A percentile compares a stretch with the other conserved stretches of the same genome.
Evolutionary conservation across 75 land plant genomes (phyloP).

Genomic region (Cunninghamia lanceolata): DNA sequence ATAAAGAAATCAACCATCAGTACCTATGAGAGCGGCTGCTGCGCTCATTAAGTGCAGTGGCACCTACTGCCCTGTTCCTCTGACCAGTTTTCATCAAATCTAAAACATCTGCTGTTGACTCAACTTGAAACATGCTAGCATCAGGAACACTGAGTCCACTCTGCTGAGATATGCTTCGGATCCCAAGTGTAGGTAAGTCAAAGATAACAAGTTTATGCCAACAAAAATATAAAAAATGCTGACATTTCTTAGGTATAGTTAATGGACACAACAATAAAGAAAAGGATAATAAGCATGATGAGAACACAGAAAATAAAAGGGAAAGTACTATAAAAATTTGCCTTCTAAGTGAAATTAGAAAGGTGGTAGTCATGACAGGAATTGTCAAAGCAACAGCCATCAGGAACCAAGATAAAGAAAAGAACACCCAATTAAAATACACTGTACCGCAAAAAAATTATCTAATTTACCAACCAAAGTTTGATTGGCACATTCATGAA

Average conservation of each 20-base stretch:
- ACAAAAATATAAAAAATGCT: neutral
- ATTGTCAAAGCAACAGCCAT: neutral
- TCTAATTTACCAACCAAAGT: neutral
- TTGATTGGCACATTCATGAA: neutral
- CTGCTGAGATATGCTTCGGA: constrained; percentile 80
- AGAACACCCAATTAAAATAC: neutral
- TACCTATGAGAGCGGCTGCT: constrained; percentile 99
- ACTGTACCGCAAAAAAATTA: neutral
- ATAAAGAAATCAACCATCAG: neutral
- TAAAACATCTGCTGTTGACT: constrained; percentile 85
- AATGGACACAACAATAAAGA: neutral
- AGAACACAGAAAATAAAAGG: neutral
- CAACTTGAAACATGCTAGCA: constrained; percentile 87
- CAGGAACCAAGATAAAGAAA: neutral
- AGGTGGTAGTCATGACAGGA: neutral
- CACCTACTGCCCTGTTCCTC: constrained; percentile 86
- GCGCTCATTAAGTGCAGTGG: constrained; percentile 94
- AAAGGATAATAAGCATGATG: neutral
- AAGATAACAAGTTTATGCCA: constrained; percentile 19
- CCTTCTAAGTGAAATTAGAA: neutral
- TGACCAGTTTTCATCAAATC: constrained; percentile 88
- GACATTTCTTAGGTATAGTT: neutral
- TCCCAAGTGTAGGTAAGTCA: constrained; percentile 91
- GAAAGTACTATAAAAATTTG: neutral
- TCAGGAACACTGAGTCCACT: constrained; percentile 98